A percentile compares a stretch with the other conserved stretches of the same genome.
Conservation (phyloP, 371 early-diverging fungal genomes). For the Rhizopus microsporus region DNA sequence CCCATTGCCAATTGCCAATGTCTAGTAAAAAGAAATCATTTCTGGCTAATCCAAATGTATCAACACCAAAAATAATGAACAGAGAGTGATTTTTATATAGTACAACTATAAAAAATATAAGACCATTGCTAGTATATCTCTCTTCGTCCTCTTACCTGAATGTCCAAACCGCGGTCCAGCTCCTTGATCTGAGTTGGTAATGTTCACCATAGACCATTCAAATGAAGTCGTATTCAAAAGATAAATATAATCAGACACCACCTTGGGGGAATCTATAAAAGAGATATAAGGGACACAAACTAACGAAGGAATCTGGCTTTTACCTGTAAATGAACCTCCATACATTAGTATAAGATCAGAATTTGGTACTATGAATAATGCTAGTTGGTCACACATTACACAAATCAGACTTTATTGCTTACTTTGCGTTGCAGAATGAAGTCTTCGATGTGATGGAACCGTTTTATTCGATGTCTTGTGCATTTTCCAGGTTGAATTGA, state of each 20-base stretch:
- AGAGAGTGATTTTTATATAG: conserved; percentile 10
- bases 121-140: background rate
- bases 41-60: conserved; percentile 12
- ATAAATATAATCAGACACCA: conserved; percentile 19
- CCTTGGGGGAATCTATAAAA: background rate
- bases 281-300: background rate
- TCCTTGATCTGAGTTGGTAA: background rate
- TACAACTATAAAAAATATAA: conserved; percentile 5
- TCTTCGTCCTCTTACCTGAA: conserved; percentile 16
- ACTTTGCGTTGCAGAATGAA: conserved; percentile 22
- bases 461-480: conserved; percentile 1
- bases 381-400: background rate
- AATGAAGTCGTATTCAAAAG: conserved; percentile 16
- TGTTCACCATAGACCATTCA: conserved; percentile 11
- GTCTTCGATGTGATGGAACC: conserved; percentile 21
- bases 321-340: conserved; percentile 22
- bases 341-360: conserved; percentile 18
- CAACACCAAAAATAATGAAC: conserved; percentile 24
- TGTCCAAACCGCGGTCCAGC: conserved; percentile 24
- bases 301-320: background rate
- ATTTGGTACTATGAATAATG: conserved; percentile 13
- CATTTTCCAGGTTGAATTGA: conserved; percentile 12
- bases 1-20: conserved; percentile 15
- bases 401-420: background rate
- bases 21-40: conserved; percentile 23